A percentile compares a stretch with the other conserved stretches of the same genome.
phyloP scores from a whole-genome alignment of 345 rosid genomes.

The Eucalyptus brandiana region DNA sequence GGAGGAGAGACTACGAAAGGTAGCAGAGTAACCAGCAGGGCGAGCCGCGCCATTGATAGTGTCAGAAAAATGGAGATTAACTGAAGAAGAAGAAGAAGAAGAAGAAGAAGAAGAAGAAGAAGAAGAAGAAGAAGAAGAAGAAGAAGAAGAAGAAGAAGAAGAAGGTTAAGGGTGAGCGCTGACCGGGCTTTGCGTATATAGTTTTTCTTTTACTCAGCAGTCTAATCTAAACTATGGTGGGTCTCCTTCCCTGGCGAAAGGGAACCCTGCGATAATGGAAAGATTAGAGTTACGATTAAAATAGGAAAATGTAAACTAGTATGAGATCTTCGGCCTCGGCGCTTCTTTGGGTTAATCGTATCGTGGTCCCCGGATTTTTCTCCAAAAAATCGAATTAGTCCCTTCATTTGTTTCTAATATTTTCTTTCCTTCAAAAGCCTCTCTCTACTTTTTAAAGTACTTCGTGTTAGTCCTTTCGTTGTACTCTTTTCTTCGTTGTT shows the following conservation, averaged over 20 bases:
- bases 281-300: too few relatives aligned
- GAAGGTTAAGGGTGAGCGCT: too few relatives aligned
- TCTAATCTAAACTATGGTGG: too few relatives aligned
- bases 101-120: too few relatives aligned
- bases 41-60: neutral
- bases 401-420: neutral
- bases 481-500: neutral
- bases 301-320: too few relatives aligned
- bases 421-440: neutral
- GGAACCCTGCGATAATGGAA: too few relatives aligned
- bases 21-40: neutral
- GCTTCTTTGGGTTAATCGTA: neutral
- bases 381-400: neutral
- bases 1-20: neutral
- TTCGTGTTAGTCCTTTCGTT: neutral
- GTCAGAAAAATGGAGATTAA: neutral
- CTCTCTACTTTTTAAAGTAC: neutral
- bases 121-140: too few relatives aligned
- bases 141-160: too few relatives aligned
- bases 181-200: too few relatives aligned
- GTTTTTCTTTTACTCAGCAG: too few relatives aligned
- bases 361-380: neutral
- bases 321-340: neutral
- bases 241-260: too few relatives aligned
- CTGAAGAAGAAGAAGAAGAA: neutral